Conservation (phyloP, 306 rosid species). For the Prunus kanzakura region DNA sequence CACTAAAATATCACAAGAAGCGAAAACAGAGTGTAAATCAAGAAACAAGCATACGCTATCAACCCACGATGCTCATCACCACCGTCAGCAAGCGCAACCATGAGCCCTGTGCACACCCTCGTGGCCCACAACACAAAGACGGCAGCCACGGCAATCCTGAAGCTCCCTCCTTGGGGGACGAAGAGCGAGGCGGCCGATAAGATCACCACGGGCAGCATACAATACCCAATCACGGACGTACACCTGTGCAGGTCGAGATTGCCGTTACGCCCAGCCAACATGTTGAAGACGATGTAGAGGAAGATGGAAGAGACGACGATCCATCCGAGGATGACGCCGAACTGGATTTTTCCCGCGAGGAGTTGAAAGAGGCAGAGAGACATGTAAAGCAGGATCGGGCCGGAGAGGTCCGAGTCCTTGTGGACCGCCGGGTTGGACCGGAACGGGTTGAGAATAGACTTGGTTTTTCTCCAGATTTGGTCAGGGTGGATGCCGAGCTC, state of each 20-base stretch:
- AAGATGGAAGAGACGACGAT: constrained; percentile 88
- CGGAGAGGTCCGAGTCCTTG: constrained; percentile 85
- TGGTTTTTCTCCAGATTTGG: constrained; percentile 87
- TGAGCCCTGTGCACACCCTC: constrained; percentile 71
- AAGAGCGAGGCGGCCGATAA: constrained; percentile 74
- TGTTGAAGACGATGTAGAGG: constrained; percentile 87
- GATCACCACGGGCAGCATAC: constrained; percentile 80
- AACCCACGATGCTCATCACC: constrained; percentile 90
- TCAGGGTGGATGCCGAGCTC: constrained; percentile 97
- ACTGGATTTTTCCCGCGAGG: constrained; percentile 95
- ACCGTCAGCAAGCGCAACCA: constrained; percentile 80
- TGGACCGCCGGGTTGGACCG: constrained; percentile 68
- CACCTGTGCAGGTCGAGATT: constrained; percentile 88
- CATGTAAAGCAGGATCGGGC: constrained; percentile 90
- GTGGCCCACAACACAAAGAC: constrained; percentile 88
- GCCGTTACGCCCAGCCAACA: constrained; percentile 89
- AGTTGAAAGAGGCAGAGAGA: constrained; percentile 78
- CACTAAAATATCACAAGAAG: constrained; percentile 79
- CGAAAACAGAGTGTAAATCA: constrained; percentile 93
- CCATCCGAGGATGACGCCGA: constrained; percentile 95
- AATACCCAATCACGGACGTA: constrained; percentile 89
- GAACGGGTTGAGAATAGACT: constrained; percentile 77
- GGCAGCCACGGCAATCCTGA: constrained; percentile 53
- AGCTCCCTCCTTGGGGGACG: constrained; percentile 56
- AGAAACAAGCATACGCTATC: constrained; percentile 88